Evolutionary conservation across 169 alveolate species (phyloP), one percentile per base, ranked within the genome.

Genomic region (Babesia divergens): DNA sequence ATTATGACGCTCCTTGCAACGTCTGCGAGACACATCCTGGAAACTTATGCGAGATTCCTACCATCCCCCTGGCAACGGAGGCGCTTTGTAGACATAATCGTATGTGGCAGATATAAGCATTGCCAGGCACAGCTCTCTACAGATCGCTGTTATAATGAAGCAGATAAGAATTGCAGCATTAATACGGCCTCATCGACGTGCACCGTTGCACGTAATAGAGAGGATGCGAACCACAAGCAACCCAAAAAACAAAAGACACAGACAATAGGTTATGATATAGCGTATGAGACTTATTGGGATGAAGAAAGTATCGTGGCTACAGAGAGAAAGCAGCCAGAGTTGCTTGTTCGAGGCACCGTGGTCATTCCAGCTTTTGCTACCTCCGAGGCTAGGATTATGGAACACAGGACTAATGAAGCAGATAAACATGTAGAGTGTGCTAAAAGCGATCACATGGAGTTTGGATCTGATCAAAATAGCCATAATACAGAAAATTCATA

Each of bases 311-410:
- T 80, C 9, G 26, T 9, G 18, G 77, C 56, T n/a, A 31, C 70
- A 14, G 79, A 60, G 42, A 34, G 26, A 11, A 18, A 13, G 47
- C 35, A 37, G 29, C 88, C 88, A 37, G 79, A 68, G 6, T 53
- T 80, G 40, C 50, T 80, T 3, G 62, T 70, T 29, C 32, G 79
- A 43, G 88, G 88, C 43, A 71, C 77, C 6, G 83, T 80, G 29
- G 58, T 42, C 26, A 62, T 80, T 38, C 86, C 86, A 26, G 86
- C 86, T 16, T 77, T 77, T 32, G 69, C 64, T 16, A 77, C 86
- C 20, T 20, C 65, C 1, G 86, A 77, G 22, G 65, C 86, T 11
- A 66, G 43, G 52, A 72, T 77, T 26, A 53, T 37, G 2, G 42
- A 18, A 38, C 18, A 58, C 37, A n/a, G n/a, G n/a, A n/a, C n/a